Percentiles rank a stretch among this genome's conserved stretches.
Conservation (phyloP, 495 filamentous ascomycete genomes). For the Penicillium coprophilum region DNA sequence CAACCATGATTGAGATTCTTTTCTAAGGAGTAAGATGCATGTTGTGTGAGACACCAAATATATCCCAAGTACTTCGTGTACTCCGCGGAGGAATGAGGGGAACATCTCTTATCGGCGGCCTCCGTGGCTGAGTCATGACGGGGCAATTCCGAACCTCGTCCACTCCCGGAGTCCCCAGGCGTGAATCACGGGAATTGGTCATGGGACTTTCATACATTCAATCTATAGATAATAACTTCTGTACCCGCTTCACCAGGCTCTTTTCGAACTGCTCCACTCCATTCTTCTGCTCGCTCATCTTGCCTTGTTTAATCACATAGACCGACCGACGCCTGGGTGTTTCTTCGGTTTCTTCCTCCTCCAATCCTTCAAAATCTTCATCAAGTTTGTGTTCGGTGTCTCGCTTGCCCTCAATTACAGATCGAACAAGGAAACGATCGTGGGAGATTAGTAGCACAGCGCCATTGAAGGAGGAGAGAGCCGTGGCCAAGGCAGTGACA, state of each 20-base stretch:
- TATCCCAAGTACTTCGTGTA: conserved; percentile 9
- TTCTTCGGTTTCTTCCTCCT: conserved; percentile 49
- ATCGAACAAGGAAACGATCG: conserved; percentile 71
- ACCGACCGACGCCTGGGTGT: conserved; percentile 55
- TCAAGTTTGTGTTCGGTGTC: conserved; percentile 42
- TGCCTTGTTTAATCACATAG: conserved; percentile 58
- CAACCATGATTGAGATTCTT: conserved; percentile 8
- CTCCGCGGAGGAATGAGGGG: conserved; percentile 9
- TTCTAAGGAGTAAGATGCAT: conserved; percentile 6
- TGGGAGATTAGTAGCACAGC: conserved; percentile 73
- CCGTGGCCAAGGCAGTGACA: conserved; percentile 64
- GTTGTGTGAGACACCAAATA: conserved; percentile 7
- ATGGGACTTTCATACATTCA: background rate
- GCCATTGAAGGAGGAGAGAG: conserved; percentile 64
- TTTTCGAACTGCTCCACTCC: conserved; percentile 66
- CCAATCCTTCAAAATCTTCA: conserved; percentile 51
- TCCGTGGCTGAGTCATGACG: conserved; percentile 6
- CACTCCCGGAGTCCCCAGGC: no score
- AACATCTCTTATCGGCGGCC: conserved; percentile 16
- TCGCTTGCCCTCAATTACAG: conserved; percentile 64
- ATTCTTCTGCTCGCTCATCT: conserved; percentile 52
- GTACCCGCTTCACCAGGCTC: conserved; percentile 58
- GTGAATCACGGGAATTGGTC: background rate
- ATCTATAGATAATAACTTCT: conserved; percentile 35
- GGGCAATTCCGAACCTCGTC: background rate